These are phyloP conservation scores for Mycena latifolia DNA, from an alignment of 768 basidiomycete genomes.

Conservation along the genomic window DNA sequence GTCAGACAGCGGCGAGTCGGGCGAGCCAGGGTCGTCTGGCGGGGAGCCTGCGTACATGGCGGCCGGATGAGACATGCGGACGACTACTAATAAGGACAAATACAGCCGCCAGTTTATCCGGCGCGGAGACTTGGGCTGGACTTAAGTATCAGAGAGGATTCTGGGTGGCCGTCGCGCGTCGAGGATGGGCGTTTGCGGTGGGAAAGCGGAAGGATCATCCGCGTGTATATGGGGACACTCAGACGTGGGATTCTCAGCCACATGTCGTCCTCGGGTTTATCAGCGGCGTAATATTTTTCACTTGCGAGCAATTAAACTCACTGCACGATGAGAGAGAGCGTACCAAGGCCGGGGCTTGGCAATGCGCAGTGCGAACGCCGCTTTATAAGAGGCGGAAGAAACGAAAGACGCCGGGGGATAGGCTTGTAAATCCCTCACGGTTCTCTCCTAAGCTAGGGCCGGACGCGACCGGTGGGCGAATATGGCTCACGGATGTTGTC, in stretches of 20 bases:
- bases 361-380: background rate
- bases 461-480: too few relatives aligned
- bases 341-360: background rate
- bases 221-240: background rate
- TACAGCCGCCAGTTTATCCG: slow-evolving; percentile 6
- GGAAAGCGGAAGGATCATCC: slow-evolving; percentile 29
- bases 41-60: slow-evolving; percentile 24
- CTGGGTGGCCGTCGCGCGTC: background rate
- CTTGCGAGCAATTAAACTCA: too few relatives aligned
- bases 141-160: too few relatives aligned
- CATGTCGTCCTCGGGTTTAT: background rate
- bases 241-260: slow-evolving; percentile 1
- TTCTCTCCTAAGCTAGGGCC: too few relatives aligned
- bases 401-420: too few relatives aligned
- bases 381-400: background rate
- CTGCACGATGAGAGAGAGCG: too few relatives aligned
- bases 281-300: too few relatives aligned
- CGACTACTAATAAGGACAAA: slow-evolving; percentile 21
- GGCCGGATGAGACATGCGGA: slow-evolving; percentile 33
- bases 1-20: slow-evolving; percentile 30
- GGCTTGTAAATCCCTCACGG: too few relatives aligned
- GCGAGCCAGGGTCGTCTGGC: slow-evolving; percentile 27
- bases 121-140: too few relatives aligned
- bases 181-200: slow-evolving; percentile 6
- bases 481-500: too few relatives aligned